Percentiles rank a stretch among this genome's conserved stretches.
These are phyloP conservation scores for Astrothelium macrocarpum DNA, from an alignment of 495 filamentous ascomycete species.

Conservation along the genomic window DNA sequence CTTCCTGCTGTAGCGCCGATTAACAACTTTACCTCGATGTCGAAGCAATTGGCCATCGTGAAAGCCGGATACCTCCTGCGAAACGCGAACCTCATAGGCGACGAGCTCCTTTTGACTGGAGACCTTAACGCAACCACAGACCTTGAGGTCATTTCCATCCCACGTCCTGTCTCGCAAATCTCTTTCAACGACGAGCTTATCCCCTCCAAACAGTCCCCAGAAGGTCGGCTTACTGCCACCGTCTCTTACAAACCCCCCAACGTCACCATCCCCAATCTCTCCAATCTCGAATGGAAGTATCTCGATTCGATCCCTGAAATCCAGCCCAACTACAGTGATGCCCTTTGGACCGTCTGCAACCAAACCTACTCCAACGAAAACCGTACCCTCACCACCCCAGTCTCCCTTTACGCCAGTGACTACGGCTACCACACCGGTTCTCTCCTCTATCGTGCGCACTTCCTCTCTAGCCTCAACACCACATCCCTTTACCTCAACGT, in stretches of 20 bases:
- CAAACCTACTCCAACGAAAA: slow-evolving; percentile 47
- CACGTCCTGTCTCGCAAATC: not conserved
- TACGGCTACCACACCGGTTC: slow-evolving; percentile 63
- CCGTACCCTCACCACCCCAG: slow-evolving; percentile 46
- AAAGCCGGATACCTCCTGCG: slow-evolving; percentile 64
- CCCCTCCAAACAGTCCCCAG: slow-evolving; percentile 14
- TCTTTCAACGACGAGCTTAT: slow-evolving; percentile 50
- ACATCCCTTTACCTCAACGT: slow-evolving; percentile 47
- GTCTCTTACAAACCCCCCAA: slow-evolving; percentile 44
- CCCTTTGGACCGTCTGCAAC: slow-evolving; percentile 48
- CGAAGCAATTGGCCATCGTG: slow-evolving; percentile 38
- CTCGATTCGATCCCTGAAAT: slow-evolving; percentile 61
- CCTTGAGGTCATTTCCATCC: slow-evolving; percentile 45
- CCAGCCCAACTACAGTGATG: slow-evolving; percentile 51
- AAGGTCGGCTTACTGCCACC: slow-evolving; percentile 27
- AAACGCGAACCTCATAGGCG: slow-evolving; percentile 42
- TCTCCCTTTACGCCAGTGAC: slow-evolving; percentile 55
- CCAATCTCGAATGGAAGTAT: slow-evolving; percentile 53
- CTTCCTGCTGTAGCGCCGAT: slow-evolving; percentile 22
- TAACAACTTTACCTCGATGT: slow-evolving; percentile 1
- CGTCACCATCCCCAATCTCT: slow-evolving; percentile 44
- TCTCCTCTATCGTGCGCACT: slow-evolving; percentile 59
- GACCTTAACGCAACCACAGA: slow-evolving; percentile 60
- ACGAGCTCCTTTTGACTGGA: slow-evolving; percentile 47
- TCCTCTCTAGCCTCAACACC: slow-evolving; percentile 46